These are phyloP conservation scores for Candida andamanensis DNA, from an alignment of 805 yeast species.

Conservation along the genomic window DNA sequence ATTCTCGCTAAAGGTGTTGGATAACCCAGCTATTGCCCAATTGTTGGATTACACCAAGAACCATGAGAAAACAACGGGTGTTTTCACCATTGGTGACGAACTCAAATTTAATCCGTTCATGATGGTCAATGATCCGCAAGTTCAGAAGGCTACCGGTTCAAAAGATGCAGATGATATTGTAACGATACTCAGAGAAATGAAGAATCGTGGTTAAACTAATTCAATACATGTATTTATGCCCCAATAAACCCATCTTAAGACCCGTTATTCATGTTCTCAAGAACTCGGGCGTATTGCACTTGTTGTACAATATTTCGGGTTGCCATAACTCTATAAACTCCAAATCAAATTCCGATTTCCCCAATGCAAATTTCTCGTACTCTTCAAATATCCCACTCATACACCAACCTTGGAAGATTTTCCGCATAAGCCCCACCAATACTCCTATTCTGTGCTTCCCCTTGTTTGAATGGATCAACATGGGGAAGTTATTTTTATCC, in stretches of 20 bases:
- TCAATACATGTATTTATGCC: neutral
- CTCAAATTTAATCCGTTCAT: conserved; percentile 82
- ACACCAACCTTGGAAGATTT: conserved; percentile 87
- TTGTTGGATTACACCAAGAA: conserved; percentile 47
- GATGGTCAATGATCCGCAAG: conserved; percentile 62
- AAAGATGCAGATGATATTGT: conserved; percentile 52
- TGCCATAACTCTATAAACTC: conserved; percentile 85
- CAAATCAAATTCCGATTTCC: conserved; percentile 87
- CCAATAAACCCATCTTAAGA: conserved; percentile 1
- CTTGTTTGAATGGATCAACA: conserved; percentile 86
- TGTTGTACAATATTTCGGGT: conserved; percentile 49
- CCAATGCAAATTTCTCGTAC: conserved; percentile 86
- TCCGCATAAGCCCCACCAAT: conserved; percentile 84
- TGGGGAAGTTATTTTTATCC: conserved; percentile 73
- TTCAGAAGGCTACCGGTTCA: conserved; percentile 55
- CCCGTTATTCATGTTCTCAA: conserved; percentile 28
- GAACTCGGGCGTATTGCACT: conserved; percentile 56
- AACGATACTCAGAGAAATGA: conserved; percentile 69
- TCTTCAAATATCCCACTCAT: conserved; percentile 91
- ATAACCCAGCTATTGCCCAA: conserved; percentile 47
- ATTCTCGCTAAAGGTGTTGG: conserved; percentile 65
- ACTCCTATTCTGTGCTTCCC: conserved; percentile 98
- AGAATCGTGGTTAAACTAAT: conserved; percentile 39
- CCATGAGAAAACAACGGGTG: conserved; percentile 79
- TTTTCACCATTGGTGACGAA: conserved; percentile 82